Evolutionary conservation across 169 alveolate species (phyloP).

Genomic region (Eimeria necatrix): DNA sequence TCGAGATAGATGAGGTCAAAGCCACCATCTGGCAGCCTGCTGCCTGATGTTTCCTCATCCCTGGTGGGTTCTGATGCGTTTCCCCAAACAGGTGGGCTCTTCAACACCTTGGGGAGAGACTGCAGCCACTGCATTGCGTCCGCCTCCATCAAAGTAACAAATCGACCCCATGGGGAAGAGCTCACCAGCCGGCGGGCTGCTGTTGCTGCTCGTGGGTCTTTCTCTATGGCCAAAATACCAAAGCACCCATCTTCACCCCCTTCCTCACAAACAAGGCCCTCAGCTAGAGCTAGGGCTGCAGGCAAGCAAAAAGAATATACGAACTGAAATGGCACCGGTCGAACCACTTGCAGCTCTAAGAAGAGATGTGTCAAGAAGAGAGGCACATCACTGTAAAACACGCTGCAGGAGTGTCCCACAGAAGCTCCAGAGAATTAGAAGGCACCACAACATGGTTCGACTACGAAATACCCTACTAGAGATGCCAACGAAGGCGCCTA

Average conservation of each 20-base stretch:
- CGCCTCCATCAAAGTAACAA: constrained; percentile 56
- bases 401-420: background rate
- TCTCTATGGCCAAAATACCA: constrained; percentile 71
- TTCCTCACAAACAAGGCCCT: constrained; percentile 60
- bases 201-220: constrained; percentile 77
- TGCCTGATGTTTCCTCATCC: background rate
- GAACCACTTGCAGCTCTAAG: background rate
- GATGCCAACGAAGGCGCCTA: constrained; percentile 81
- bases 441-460: background rate
- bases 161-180: constrained; percentile 51
- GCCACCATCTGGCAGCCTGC: constrained; percentile 37
- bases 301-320: background rate
- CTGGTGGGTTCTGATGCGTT: background rate
- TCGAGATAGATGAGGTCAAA: constrained; percentile 83
- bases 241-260: background rate
- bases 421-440: background rate
- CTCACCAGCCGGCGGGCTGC: constrained; percentile 53
- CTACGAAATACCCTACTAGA: constrained; percentile 45
- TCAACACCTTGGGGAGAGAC: background rate
- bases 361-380: background rate
- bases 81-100: background rate
- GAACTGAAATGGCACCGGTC: background rate
- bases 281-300: constrained; percentile 80
- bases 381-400: background rate
- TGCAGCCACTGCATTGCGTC: constrained; percentile 72